A percentile compares a stretch with the other conserved stretches of the same genome.
phyloP scores from a whole-genome alignment of 768 basidiomycete genomes.

The Lactarius quietus region DNA sequence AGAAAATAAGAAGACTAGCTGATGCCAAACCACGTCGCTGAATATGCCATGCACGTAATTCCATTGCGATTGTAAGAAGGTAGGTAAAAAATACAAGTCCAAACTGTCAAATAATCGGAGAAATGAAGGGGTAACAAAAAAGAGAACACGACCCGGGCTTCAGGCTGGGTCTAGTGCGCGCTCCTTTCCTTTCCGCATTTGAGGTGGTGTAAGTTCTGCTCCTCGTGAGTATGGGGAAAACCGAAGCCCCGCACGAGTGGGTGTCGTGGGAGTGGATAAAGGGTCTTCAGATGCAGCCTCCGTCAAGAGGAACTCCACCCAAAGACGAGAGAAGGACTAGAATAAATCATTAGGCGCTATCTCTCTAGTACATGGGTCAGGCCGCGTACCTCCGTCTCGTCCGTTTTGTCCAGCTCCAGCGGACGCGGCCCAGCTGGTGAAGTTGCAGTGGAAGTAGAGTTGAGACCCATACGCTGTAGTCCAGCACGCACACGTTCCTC shows the following conservation, averaged over 20 bases:
- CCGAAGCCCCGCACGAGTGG: constrained; percentile 15
- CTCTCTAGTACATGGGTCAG: background rate
- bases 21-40: background rate
- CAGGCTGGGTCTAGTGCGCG: constrained; percentile 32
- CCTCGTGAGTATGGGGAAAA: constrained; percentile 35
- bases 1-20: background rate
- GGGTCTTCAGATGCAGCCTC: constrained; percentile 61
- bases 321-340: constrained; percentile 94
- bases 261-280: constrained; percentile 19
- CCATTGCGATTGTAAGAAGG: background rate
- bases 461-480: constrained; percentile 51
- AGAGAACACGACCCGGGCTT: background rate
- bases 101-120: constrained; percentile 6
- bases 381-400: constrained; percentile 72
- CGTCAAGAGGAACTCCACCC: constrained; percentile 97
- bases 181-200: constrained; percentile 47
- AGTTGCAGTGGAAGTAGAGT: constrained; percentile 20
- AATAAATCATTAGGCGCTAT: background rate
- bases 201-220: constrained; percentile 41
- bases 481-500: constrained; percentile 90
- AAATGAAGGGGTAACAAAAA: background rate
- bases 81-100: constrained; percentile 18
- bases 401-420: constrained; percentile 68
- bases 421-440: constrained; percentile 38
- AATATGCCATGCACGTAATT: background rate